Base-by-base conservation (phyloP, 2,329 filamentous ascomycete genomes). In the Diaporthe batatas region DNA sequence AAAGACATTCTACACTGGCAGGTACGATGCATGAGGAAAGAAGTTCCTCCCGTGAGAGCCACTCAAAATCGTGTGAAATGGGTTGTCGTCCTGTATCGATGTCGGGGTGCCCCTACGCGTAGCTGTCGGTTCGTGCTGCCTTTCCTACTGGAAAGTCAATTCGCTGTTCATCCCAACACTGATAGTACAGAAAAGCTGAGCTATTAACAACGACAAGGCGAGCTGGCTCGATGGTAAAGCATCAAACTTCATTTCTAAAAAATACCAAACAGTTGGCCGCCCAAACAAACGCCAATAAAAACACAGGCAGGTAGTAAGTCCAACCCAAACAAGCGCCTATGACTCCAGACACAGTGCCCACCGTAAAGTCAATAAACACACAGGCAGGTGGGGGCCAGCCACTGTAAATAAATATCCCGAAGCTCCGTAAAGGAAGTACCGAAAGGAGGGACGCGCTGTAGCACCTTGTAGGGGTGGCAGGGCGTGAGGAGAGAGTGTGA, bases 331-430 rank as follows among this genome's bases (percentile, higher is more conserved):
- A 39, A 47, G 21, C 39, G 57, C 57, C 57, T 1, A 62, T 11
- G 36, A 42, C n/a, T 62, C 57, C 57, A 62, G 57, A 32, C 57
- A 44, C 57, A 62, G 36, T 62, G 36, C 57, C 57, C 39, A 62
- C 36, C 57, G 39, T n/a, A 47, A 47, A 3, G 23, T 32, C 39
- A 64, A 29, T 64, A 49, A 64, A 64, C 18, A 47, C 42, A 34
- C 59, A 64, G 59, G 29, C 25, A 49, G 59, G 16, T 47, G 59
- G 59, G 25, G 11, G 58, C 25, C 59, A 64, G 42, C 39, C 59
- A 64, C 59, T 49, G 42, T 42, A 49, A 64, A 34, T 32, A 64
- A 64, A 49, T 55, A 34, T 55, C 18, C 29, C 25, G 29, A 34
- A 55, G 53, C 53, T 34, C 53, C 53, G 25, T 34, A 21, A 55